Evolutionary conservation across 371 early-diverging fungal genomes (phyloP).

Genomic region (Mortierella polycephala): DNA sequence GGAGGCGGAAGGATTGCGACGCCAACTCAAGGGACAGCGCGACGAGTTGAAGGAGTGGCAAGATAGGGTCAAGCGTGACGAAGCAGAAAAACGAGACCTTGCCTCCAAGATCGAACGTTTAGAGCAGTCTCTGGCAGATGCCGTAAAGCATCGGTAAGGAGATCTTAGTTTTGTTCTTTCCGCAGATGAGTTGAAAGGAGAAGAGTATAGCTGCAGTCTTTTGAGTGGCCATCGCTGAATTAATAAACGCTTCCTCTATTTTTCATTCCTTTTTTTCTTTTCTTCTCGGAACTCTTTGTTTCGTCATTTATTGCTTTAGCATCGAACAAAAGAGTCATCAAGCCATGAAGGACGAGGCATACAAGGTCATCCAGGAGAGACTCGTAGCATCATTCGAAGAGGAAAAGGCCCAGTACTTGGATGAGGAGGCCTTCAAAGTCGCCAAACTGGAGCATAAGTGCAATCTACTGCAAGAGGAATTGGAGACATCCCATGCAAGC

Average conservation of each 20-base stretch:
- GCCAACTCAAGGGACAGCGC: conserved; percentile 44
- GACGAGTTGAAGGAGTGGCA: conserved; percentile 38
- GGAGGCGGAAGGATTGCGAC: conserved; percentile 37
- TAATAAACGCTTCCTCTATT: conserved; percentile 1
- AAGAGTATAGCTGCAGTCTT: neutral
- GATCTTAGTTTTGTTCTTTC: neutral
- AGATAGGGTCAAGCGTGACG: conserved; percentile 30
- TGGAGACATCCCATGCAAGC: conserved; percentile 3
- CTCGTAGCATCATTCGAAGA: conserved; percentile 30
- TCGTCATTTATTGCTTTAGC: conserved; percentile 4
- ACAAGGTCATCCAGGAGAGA: conserved; percentile 36
- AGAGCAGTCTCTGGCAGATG: conserved; percentile 26
- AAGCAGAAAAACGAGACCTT: conserved; percentile 28
- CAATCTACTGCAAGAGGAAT: conserved; percentile 17
- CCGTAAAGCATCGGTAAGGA: conserved; percentile 47
- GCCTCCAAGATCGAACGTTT: conserved; percentile 21
- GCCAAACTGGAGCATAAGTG: conserved; percentile 30
- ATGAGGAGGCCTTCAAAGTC: conserved; percentile 35
- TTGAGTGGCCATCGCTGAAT: neutral
- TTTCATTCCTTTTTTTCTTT: neutral
- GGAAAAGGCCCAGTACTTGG: conserved; percentile 42
- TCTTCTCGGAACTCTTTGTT: neutral
- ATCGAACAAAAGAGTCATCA: conserved; percentile 35
- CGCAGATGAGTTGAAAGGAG: neutral
- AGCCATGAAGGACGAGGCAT: conserved; percentile 47